Conservation (phyloP, 179 eudicot genomes). For the Spergularia azorica region DNA sequence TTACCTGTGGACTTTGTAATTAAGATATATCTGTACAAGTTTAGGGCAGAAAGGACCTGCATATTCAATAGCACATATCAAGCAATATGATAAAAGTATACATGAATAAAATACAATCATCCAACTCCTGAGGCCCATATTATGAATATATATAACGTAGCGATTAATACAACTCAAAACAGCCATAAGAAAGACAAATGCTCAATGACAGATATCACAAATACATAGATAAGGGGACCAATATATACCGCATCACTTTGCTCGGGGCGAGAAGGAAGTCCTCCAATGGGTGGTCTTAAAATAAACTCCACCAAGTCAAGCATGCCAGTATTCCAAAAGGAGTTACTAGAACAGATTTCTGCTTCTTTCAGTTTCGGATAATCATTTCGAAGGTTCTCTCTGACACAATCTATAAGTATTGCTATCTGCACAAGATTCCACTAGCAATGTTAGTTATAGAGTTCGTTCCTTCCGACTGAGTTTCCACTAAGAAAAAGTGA, state of each 20-base stretch:
- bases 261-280: constrained; percentile 89
- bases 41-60: constrained; percentile 91
- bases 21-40: constrained; percentile 79
- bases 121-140: background rate
- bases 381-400: constrained; percentile 62
- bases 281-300: constrained; percentile 74
- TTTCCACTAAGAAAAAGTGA: background rate
- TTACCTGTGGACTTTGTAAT: constrained; percentile 79
- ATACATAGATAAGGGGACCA: background rate
- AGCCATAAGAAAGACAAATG: background rate
- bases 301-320: constrained; percentile 76
- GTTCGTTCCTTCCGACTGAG: background rate
- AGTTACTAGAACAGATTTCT: constrained; percentile 22
- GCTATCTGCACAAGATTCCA: constrained; percentile 55
- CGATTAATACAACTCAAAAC: background rate
- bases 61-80: constrained; percentile 16
- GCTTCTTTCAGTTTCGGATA: constrained; percentile 36
- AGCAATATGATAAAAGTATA: background rate
- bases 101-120: background rate
- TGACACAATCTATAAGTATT: constrained; percentile 67
- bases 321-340: constrained; percentile 58
- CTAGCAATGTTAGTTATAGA: constrained; percentile 1
- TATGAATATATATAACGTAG: background rate
- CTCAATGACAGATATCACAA: background rate
- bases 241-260: constrained; percentile 69